phyloP scores from a whole-genome alignment of 1,284 basidiomycete genomes.

The Malassezia nana region DNA sequence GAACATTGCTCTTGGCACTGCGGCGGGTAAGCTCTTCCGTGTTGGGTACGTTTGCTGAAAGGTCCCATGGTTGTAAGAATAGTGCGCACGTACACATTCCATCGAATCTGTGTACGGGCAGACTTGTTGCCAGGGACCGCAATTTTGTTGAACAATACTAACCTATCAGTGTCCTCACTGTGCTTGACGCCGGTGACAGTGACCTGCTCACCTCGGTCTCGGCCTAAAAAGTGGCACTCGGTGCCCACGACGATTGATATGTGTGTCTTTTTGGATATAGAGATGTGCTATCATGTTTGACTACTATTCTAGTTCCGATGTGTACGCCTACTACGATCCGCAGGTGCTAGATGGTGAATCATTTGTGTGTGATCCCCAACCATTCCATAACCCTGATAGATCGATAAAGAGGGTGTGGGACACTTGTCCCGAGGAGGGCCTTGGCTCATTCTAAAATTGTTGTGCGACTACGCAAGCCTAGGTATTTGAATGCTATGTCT shows the following conservation, averaged over 20 bases:
- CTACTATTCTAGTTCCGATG: slow-evolving; percentile 1
- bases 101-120: neutral
- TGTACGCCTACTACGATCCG: slow-evolving; percentile 2
- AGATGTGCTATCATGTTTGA: slow-evolving; percentile 4
- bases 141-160: neutral
- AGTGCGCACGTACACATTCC: too few relatives aligned
- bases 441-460: neutral
- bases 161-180: slow-evolving; percentile 68
- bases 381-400: neutral
- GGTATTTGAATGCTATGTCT: neutral
- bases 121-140: neutral
- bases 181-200: slow-evolving; percentile 92
- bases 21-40: slow-evolving; percentile 98
- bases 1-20: slow-evolving; percentile 95
- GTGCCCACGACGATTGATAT: neutral
- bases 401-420: neutral
- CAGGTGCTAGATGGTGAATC: slow-evolving; percentile 2
- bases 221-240: slow-evolving; percentile 25
- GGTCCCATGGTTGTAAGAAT: neutral
- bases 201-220: slow-evolving; percentile 59
- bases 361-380: slow-evolving; percentile 11
- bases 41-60: slow-evolving; percentile 66
- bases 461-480: neutral
- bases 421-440: neutral
- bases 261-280: neutral